Conservation (phyloP, 495 filamentous ascomycete genomes). For the Neurospora sp. region DNA sequence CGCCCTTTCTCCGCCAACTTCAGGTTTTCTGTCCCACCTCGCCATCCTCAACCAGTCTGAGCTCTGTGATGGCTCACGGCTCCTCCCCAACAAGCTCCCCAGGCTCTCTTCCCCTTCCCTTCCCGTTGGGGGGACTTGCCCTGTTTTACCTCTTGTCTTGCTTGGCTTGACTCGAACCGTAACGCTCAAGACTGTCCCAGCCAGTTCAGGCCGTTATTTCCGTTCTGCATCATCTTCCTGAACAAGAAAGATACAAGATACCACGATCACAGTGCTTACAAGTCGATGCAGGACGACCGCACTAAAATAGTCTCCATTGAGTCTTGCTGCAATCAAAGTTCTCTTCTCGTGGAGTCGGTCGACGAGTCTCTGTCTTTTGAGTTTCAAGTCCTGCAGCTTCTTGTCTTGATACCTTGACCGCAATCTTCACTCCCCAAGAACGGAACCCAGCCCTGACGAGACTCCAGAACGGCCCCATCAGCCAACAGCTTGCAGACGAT, state of each 20-base stretch:
- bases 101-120: not conserved
- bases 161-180: not conserved
- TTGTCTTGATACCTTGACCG: not conserved
- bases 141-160: not conserved
- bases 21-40: not conserved
- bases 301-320: not conserved
- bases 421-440: not conserved
- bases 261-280: not conserved
- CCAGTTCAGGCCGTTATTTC: not conserved
- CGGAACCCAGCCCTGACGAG: not conserved
- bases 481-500: not conserved
- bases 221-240: not conserved
- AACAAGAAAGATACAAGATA: not conserved
- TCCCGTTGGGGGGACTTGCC: not conserved
- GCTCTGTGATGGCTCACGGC: not conserved
- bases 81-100: not conserved
- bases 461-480: slow-evolving; percentile 5
- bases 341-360: not conserved
- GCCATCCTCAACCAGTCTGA: not conserved
- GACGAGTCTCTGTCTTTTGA: not conserved
- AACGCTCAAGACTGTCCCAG: not conserved
- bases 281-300: not conserved
- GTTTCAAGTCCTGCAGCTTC: not conserved
- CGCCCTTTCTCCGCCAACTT: not conserved
- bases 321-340: not conserved